Evolutionary conservation across 2,329 filamentous ascomycete species (phyloP).

Genomic region (Chaetomium sp.): DNA sequence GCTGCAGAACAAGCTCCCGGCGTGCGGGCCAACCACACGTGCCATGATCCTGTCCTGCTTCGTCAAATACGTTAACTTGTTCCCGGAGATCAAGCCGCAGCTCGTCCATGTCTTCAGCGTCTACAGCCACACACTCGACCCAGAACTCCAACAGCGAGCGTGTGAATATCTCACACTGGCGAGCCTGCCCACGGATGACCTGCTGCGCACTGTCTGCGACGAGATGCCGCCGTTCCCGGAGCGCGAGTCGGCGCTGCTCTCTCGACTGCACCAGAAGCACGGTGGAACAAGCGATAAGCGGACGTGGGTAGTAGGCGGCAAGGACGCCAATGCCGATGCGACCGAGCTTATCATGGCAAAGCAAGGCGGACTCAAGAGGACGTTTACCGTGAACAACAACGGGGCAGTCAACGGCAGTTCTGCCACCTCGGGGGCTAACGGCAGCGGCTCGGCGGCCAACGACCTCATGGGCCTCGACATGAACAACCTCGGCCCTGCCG

Average conservation of each 20-base stretch:
- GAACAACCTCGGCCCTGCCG: conserved; percentile 50
- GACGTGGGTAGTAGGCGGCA: conserved; percentile 96
- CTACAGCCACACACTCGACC: conserved; percentile 91
- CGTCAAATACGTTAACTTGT: conserved; percentile 96
- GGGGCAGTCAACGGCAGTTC: too few species aligned
- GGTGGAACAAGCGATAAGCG: conserved; percentile 88
- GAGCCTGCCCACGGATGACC: conserved; percentile 78
- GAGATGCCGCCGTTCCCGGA: conserved; percentile 99
- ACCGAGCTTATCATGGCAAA: conserved; percentile 76
- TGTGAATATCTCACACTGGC: conserved; percentile 90
- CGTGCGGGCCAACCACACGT: conserved; percentile 80
- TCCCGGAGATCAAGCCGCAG: conserved; percentile 96
- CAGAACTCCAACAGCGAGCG: conserved; percentile 90
- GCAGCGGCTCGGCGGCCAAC: conserved; percentile 41
- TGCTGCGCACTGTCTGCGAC: conserved; percentile 88
- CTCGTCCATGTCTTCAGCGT: conserved; percentile 82
- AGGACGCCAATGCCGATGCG: conserved; percentile 80
- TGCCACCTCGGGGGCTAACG: conserved; percentile 38
- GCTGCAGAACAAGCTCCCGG: conserved; percentile 80
- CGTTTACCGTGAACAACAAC: conserved; percentile 60
- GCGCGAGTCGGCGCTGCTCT: conserved; percentile 83
- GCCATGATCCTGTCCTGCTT: conserved; percentile 95
- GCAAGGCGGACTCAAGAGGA: conserved; percentile 74
- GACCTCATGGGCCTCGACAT: conserved; percentile 83
- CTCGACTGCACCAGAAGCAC: conserved; percentile 89